These are phyloP conservation scores for Blastobotrys elegans DNA, from an alignment of 1,139 yeast species.

Conservation along the genomic window DNA sequence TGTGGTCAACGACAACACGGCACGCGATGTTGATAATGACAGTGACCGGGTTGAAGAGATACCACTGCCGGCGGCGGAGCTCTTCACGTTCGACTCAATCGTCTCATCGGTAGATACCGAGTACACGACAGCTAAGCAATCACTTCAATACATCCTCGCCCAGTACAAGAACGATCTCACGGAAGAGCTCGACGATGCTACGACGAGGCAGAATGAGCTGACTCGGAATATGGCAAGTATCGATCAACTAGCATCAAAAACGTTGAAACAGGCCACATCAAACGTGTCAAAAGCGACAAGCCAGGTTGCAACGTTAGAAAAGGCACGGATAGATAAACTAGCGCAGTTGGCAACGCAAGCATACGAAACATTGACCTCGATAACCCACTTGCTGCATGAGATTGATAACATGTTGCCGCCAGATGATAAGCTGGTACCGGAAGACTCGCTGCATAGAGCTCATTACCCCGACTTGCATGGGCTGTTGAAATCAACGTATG, in stretches of 20 bases:
- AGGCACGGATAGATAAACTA: constrained; percentile 15
- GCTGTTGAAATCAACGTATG: constrained; percentile 15
- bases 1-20: constrained; percentile 5
- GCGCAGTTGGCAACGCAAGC: constrained; percentile 19
- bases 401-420: constrained; percentile 27
- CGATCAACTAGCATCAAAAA: constrained; percentile 20
- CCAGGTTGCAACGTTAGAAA: constrained; percentile 15
- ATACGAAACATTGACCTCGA: constrained; percentile 17
- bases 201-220: constrained; percentile 17
- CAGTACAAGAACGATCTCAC: constrained; percentile 20
- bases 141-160: constrained; percentile 15
- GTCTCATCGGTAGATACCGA: constrained; percentile 13
- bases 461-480: constrained; percentile 31
- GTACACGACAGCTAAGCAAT: constrained; percentile 14
- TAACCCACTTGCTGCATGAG: constrained; percentile 19
- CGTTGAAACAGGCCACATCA: constrained; percentile 19
- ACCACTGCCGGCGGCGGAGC: constrained; percentile 20
- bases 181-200: constrained; percentile 18
- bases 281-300: constrained; percentile 15
- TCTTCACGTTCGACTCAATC: constrained; percentile 19
- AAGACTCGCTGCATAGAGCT: constrained; percentile 24
- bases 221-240: constrained; percentile 20
- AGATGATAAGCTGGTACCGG: constrained; percentile 23
- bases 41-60: constrained; percentile 12
- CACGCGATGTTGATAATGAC: background rate